phyloP scores from a whole-genome alignment of 2,329 filamentous ascomycete species.

The Fusarium luffae region DNA sequence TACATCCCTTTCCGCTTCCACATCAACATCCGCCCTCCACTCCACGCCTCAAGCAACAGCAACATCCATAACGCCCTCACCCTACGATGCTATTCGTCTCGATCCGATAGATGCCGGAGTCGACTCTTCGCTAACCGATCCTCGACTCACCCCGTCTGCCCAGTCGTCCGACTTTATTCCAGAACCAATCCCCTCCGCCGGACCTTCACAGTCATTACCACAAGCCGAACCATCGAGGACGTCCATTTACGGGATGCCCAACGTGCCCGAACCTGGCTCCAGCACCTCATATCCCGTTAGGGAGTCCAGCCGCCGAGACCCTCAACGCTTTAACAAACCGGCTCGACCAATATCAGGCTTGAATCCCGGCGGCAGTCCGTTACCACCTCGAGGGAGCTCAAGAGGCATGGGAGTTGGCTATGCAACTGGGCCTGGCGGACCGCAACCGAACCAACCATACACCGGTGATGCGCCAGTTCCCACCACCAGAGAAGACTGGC shows the following conservation, averaged over 20 bases:
- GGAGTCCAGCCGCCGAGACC: conserved; percentile 75
- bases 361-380: conserved; percentile 64
- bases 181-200: conserved; percentile 24
- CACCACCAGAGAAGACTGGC: conserved; percentile 88
- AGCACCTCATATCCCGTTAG: conserved; percentile 65
- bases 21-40: conserved; percentile 27
- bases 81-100: conserved; percentile 42
- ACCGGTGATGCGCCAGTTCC: conserved; percentile 57
- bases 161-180: conserved; percentile 28
- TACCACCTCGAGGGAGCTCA: conserved; percentile 82
- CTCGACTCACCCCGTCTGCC: conserved; percentile 32
- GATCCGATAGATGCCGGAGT: conserved; percentile 39
- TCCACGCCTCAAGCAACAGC: conserved; percentile 35
- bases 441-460: conserved; percentile 40
- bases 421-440: conserved; percentile 47
- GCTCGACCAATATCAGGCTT: conserved; percentile 62
- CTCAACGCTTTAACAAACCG: conserved; percentile 69
- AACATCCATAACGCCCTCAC: conserved; percentile 30
- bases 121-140: conserved; percentile 38
- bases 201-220: conserved; percentile 28
- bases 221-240: conserved; percentile 50
- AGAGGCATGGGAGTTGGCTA: conserved; percentile 73
- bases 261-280: conserved; percentile 72
- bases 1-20: conserved; percentile 28
- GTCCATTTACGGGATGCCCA: conserved; percentile 65